Evolutionary conservation across 2,329 filamentous ascomycete genomes (phyloP), one percentile per base, ranked within the genome.

Genomic region (Orbilia brochopaga): DNA sequence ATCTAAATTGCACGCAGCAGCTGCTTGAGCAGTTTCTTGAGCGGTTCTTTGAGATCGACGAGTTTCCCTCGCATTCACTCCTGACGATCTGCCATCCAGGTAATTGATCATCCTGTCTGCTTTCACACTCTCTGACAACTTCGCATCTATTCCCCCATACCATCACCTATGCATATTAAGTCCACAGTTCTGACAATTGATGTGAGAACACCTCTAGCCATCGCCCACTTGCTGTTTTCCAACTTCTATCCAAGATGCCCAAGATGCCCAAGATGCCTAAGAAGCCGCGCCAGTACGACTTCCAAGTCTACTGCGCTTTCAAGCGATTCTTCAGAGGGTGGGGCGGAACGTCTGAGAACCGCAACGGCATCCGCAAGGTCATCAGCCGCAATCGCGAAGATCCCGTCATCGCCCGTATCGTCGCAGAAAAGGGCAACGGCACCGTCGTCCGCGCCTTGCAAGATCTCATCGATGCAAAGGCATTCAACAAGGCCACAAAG

Each of bases 301-400:
- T 55, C 19, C 50, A 60, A 17, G 55, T 58, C 55, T 67, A 67
- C 27, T 67, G 63, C 63, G 50, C 40, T 32, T 67, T 67, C 40
- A 67, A 67, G 24, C 48, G 51, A 15, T 48, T n/a, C 19, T 67
- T 67, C 23, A 17, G 13, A 3, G 24, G 17, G 1, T 67, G 40
- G 40, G 63, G 63, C 21, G 55, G 55, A 11, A 50, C 44, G 1
- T n/a, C 48, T 2, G 50, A 67, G 2, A 53, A 67, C 17, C 37
- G 15, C 19, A n/a, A 21, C 2, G 50, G 37, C 1, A 60, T 67
- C 24, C 46, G 24, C 10, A 23, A 42, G 17, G 55, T 60, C 4
- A 23, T 67, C 13, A 24, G 24, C 21, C 46, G 27, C 3, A 23
- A 53, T 15, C 23, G 17, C 30, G 30, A 30, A 17, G 40, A 60